These are phyloP conservation scores for Monosporascus sp. DNA, from an alignment of 2,329 filamentous ascomycete species.

Conservation along the genomic window DNA sequence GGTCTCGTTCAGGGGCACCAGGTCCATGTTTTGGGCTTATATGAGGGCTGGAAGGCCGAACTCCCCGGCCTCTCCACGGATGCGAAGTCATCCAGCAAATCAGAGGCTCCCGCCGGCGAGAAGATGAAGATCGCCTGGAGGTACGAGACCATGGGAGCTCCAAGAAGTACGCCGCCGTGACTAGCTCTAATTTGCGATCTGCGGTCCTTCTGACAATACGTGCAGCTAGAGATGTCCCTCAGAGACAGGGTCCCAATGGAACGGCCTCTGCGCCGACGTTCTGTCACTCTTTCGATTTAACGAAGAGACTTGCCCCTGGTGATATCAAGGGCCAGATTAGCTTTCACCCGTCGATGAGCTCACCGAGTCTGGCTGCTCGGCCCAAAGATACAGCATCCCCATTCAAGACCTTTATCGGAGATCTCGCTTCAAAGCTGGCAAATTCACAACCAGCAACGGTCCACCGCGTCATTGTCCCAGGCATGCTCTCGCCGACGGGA, in stretches of 20 bases:
- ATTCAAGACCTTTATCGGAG: conserved; percentile 59
- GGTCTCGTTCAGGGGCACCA: conserved; percentile 86
- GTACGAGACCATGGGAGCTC: conserved; percentile 74
- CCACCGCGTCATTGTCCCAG: conserved; percentile 81
- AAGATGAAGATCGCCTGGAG: conserved; percentile 99
- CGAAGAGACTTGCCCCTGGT: conserved; percentile 51
- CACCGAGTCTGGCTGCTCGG: conserved; percentile 11
- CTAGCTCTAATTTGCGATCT: conserved; percentile 1
- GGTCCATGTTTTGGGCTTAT: conserved; percentile 77
- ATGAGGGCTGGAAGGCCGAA: conserved; percentile 75
- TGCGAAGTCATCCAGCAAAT: conserved; percentile 31
- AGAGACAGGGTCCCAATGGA: conserved; percentile 11
- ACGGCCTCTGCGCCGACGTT: conserved; percentile 38
- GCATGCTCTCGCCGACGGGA: conserved; percentile 76
- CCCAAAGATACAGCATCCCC: conserved; percentile 35
- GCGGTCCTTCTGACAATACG: conserved; percentile 6
- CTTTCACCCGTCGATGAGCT: conserved; percentile 39
- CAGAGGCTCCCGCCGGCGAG: conserved; percentile 45
- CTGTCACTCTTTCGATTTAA: conserved; percentile 69
- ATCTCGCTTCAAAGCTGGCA: conserved; percentile 50
- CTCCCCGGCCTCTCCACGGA: conserved; percentile 64
- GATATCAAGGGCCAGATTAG: conserved; percentile 46
- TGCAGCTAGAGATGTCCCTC: conserved; percentile 20
- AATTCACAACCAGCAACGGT: conserved; percentile 54
- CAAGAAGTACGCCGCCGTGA: conserved; percentile 48